Base-by-base conservation (phyloP, 768 basidiomycete genomes). In the Exsudoporus frostii region DNA sequence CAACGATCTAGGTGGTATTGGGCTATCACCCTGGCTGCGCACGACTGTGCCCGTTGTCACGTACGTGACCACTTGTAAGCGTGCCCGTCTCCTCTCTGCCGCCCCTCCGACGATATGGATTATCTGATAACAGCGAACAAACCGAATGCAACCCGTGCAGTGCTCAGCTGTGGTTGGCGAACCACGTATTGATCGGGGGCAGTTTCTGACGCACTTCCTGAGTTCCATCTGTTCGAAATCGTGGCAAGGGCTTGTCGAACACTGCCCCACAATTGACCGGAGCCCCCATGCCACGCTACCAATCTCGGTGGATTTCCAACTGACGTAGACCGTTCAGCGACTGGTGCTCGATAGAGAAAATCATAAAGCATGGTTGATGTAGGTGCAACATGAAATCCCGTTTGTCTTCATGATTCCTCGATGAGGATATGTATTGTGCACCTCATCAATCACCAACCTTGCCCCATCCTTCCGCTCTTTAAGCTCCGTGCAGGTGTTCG, bases 101-200 rank as follows among this genome's bases (percentile, higher is more conserved):
- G 36, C 50, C 38, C 46, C 44, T 53, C 30, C 14, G 14, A 27
- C 27, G 41, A 19, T 38, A 20, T 36, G 19, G 30, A 30, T 58
- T 60, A 67, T 66, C 65, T 60, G 57, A 56, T 63, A 55, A 34
- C 56, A 36, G 37, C 3, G 22, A 29, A 42, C 38, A 8, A 30
- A 25, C 53, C 46, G 49, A 33, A 54, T 41, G 7, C 30, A 19
- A 33, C 46, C 45, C 38, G 17, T 61, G 66, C 61, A 46, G 55
- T 61, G 63, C 57, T 44, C 48, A 50, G 53, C 65, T 68, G 65
- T 66, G 66, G 65, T 68, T 54, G 45, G 19, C 48, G 65, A 58
- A 55, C 55, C 58, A 51, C 40, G 46, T n/a, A 55, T 37, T 58
- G 65, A 66, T 68, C 65, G 65, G 66, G 56, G 58, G 63, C 58